Conservation (phyloP, 176 grass and related monocot species). For the Oryza glumipatula region DNA sequence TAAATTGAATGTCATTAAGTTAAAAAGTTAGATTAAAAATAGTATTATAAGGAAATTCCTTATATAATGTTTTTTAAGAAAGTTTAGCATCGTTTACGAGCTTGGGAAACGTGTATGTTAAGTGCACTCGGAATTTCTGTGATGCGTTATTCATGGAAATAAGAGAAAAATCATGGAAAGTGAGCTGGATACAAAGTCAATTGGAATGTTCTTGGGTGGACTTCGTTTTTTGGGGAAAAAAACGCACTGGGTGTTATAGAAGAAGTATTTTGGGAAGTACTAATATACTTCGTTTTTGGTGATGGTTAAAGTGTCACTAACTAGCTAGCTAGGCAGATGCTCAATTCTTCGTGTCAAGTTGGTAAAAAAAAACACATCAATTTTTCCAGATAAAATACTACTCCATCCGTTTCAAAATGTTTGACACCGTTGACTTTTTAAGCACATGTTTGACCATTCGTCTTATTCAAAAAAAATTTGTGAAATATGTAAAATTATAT, state of each 20-base stretch:
- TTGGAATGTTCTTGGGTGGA: not conserved
- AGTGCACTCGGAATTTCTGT: not conserved
- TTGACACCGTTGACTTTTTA: no score
- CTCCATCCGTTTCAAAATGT: no score
- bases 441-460: no score
- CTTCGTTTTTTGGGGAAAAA: not conserved
- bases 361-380: not conserved
- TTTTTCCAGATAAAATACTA: not conserved
- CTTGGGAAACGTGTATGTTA: no score
- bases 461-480: no score
- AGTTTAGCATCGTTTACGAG: no score
- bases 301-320: conserved; percentile 8
- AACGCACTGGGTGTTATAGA: not conserved
- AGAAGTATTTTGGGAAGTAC: not conserved
- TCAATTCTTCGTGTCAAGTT: conserved; percentile 21
- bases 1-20: no score
- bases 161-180: not conserved
- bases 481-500: no score
- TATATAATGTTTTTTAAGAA: no score
- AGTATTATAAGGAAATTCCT: no score
- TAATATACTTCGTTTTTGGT: not conserved
- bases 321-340: conserved; percentile 5
- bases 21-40: no score
- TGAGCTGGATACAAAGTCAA: not conserved
- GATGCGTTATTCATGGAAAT: not conserved